Evolutionary conservation across 306 rosid species (phyloP).

Genomic region (Betula pendula): DNA sequence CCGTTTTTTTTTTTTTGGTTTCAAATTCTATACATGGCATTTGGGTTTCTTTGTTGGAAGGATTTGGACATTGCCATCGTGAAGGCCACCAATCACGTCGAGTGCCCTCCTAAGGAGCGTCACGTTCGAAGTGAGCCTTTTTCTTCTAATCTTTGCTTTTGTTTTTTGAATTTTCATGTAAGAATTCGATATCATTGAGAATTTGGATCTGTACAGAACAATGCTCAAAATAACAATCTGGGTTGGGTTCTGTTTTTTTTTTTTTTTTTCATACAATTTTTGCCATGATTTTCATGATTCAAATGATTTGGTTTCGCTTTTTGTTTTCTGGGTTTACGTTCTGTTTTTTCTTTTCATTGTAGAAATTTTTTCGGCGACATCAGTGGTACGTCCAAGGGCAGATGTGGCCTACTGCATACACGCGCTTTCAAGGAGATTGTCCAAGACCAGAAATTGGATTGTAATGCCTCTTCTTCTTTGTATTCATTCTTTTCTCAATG

Average conservation of each 20-base stretch:
- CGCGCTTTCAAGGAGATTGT: slow-evolving; percentile 67
- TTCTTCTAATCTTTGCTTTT: not conserved
- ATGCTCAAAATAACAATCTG: not conserved
- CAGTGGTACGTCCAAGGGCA: slow-evolving; percentile 74
- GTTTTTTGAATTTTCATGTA: not conserved
- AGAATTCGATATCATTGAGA: not conserved
- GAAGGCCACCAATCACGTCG: slow-evolving; percentile 89
- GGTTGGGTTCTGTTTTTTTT: not conserved
- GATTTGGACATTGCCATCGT: slow-evolving; percentile 94
- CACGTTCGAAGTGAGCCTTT: slow-evolving; percentile 76
- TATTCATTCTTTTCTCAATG: not conserved
- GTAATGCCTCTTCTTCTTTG: slow-evolving; percentile 39
- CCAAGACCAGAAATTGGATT: slow-evolving; percentile 84
- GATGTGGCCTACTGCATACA: slow-evolving; percentile 94
- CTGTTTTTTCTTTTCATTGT: slow-evolving; percentile 11
- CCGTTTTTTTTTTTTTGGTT: not conserved
- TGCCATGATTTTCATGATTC: not conserved
- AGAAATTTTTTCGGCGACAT: slow-evolving; percentile 82
- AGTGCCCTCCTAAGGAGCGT: slow-evolving; percentile 91
- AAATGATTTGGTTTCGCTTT: not conserved
- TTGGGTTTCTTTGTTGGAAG: slow-evolving; percentile 33
- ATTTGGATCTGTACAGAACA: not conserved
- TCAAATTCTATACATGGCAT: slow-evolving; percentile 2
- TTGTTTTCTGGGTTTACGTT: not conserved
- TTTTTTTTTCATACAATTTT: not conserved